Percentiles rank a stretch among this genome's conserved stretches.
phyloP scores from a whole-genome alignment of 2,329 filamentous ascomycete genomes.

The Sclerotinia subarctica region DNA sequence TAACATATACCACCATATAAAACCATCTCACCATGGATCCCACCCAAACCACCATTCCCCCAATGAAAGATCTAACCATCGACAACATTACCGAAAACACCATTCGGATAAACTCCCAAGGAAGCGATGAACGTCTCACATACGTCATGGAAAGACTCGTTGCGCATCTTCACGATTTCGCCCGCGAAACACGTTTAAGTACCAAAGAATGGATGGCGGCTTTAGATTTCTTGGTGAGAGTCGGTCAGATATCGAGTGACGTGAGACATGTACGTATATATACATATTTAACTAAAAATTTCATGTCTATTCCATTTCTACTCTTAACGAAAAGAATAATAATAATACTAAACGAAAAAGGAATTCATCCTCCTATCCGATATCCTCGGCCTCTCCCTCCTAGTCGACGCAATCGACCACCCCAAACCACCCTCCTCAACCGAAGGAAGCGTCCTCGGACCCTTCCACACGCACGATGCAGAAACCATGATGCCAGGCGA shows the following conservation, averaged over 20 bases:
- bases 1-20: neutral
- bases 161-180: constrained; percentile 77
- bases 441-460: constrained; percentile 76
- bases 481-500: constrained; percentile 54
- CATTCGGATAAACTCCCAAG: constrained; percentile 70
- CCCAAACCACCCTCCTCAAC: constrained; percentile 69
- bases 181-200: constrained; percentile 71
- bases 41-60: constrained; percentile 39
- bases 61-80: constrained; percentile 67
- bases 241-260: constrained; percentile 70
- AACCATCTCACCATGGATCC: constrained; percentile 26
- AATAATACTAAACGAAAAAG: constrained; percentile 37
- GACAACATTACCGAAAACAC: constrained; percentile 80
- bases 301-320: neutral
- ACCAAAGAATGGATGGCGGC: constrained; percentile 76
- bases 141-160: constrained; percentile 73
- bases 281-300: neutral
- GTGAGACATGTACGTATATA: constrained; percentile 60
- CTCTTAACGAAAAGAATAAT: neutral
- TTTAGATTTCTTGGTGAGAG: constrained; percentile 66
- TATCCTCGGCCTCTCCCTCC: constrained; percentile 72
- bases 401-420: constrained; percentile 81
- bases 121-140: constrained; percentile 60
- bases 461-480: constrained; percentile 81
- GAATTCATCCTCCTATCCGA: constrained; percentile 84